Percentiles rank a stretch among this genome's conserved stretches.
Conservation (phyloP, 2,329 filamentous ascomycete species). For the Knoxdaviesia proteae region DNA sequence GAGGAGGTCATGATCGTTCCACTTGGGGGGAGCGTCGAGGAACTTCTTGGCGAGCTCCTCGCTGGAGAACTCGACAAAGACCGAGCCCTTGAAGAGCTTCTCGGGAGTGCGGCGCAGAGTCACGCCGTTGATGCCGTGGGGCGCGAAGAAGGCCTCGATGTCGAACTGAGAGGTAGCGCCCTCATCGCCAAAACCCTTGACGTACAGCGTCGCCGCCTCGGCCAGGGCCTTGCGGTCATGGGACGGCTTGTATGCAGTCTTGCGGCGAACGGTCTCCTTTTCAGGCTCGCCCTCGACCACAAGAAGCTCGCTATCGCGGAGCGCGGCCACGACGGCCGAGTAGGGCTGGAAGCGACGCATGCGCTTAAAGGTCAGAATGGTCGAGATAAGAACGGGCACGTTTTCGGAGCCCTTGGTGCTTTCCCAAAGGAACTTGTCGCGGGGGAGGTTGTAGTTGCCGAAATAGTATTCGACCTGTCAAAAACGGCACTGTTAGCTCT, state of each 20-base stretch:
- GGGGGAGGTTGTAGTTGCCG: constrained; percentile 71
- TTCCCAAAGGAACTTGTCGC: constrained; percentile 71
- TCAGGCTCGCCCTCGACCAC: constrained; percentile 55
- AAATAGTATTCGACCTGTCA: constrained; percentile 86
- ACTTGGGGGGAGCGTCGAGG: constrained; percentile 67
- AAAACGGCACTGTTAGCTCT: not conserved
- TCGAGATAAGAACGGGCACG: constrained; percentile 57
- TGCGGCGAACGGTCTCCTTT: constrained; percentile 55
- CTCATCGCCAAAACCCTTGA: constrained; percentile 83
- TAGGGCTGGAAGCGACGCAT: constrained; percentile 91
- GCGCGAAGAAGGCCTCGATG: constrained; percentile 76
- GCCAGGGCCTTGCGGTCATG: constrained; percentile 40
- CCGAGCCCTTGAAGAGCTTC: constrained; percentile 79
- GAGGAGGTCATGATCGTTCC: constrained; percentile 57
- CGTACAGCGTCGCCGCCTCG: constrained; percentile 64
- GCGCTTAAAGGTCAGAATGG: constrained; percentile 74
- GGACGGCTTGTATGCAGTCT: constrained; percentile 41
- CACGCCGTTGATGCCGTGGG: constrained; percentile 62
- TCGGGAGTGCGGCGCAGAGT: constrained; percentile 61
- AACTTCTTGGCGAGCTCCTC: constrained; percentile 67
- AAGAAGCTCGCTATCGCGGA: constrained; percentile 56
- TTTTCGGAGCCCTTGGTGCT: constrained; percentile 61
- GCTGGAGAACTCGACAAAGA: constrained; percentile 78
- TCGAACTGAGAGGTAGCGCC: constrained; percentile 74
- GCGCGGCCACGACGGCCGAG: constrained; percentile 59